A percentile compares a stretch with the other conserved stretches of the same genome.
These are phyloP conservation scores for Aspergillus vadensis DNA, from an alignment of 2,329 filamentous ascomycete species.

Conservation along the genomic window DNA sequence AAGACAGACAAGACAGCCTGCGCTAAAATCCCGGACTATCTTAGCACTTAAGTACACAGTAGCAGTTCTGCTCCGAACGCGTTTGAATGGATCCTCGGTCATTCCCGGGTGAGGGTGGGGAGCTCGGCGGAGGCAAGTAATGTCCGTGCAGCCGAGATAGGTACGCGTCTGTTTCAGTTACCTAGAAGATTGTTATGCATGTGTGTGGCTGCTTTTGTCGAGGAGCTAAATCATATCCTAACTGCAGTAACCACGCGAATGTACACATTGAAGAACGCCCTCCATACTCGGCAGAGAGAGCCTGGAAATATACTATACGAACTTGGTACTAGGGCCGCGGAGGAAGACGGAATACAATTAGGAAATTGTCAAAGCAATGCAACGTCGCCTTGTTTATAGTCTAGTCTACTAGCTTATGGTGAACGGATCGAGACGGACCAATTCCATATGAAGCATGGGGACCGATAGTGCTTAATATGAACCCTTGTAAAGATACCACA, in stretches of 20 bases:
- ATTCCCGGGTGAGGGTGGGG: conserved; percentile 1
- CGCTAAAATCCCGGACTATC: neutral
- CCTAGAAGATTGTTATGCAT: conserved; percentile 4
- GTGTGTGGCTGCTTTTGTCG: neutral
- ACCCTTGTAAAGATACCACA: neutral
- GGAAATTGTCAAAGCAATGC: neutral
- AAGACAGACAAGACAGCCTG: no score
- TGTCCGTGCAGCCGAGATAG: conserved; percentile 40
- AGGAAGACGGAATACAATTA: neutral
- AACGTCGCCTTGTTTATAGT: neutral
- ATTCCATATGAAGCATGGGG: neutral
- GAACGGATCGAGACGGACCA: neutral
- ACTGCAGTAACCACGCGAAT: neutral
- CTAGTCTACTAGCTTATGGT: neutral
- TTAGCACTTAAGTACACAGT: neutral
- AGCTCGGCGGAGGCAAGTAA: neutral
- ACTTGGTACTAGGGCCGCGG: neutral
- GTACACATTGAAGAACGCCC: neutral
- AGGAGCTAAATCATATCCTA: neutral
- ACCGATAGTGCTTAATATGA: neutral
- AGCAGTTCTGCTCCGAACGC: neutral
- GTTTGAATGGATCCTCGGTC: conserved; percentile 1
- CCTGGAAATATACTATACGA: neutral
- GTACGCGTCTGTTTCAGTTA: conserved; percentile 41
- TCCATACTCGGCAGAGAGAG: neutral